Percentiles rank a stretch among this genome's conserved stretches.
These are phyloP conservation scores for Parathielavia appendiculata DNA, from an alignment of 495 filamentous ascomycete species.

Conservation along the genomic window DNA sequence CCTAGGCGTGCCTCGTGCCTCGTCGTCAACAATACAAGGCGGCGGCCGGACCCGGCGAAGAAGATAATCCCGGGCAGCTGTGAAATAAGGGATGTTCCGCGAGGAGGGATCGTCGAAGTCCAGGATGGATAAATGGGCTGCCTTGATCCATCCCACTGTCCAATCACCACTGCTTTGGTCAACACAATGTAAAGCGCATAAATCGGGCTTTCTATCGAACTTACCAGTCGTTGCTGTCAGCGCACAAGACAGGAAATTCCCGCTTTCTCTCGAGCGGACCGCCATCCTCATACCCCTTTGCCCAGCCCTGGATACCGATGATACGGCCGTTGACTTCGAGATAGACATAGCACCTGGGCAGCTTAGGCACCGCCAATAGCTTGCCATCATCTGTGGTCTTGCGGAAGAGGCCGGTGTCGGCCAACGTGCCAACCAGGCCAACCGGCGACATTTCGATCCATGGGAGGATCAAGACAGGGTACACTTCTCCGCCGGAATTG, in stretches of 20 bases:
- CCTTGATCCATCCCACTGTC: conserved; percentile 28
- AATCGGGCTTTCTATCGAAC: neutral
- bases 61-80: conserved; percentile 21
- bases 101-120: conserved; percentile 25
- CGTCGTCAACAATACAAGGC: neutral
- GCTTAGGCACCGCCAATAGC: neutral
- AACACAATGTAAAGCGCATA: neutral
- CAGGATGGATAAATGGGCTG: conserved; percentile 23
- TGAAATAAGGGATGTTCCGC: conserved; percentile 15
- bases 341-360: conserved; percentile 38
- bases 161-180: conserved; percentile 13
- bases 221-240: conserved; percentile 28
- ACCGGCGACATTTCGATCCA: conserved; percentile 30
- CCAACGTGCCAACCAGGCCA: conserved; percentile 33
- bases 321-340: neutral
- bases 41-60: neutral
- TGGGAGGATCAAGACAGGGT: conserved; percentile 40
- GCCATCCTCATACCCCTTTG: conserved; percentile 36
- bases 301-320: conserved; percentile 36
- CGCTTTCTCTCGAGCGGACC: conserved; percentile 31
- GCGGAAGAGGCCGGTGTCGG: conserved; percentile 32
- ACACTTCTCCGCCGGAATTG: conserved; percentile 25
- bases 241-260: conserved; percentile 42
- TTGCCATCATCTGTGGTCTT: conserved; percentile 8
- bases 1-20: neutral